Conservation (phyloP, 176 grass and related monocot species). For the Coix lacrymajobi region DNA sequence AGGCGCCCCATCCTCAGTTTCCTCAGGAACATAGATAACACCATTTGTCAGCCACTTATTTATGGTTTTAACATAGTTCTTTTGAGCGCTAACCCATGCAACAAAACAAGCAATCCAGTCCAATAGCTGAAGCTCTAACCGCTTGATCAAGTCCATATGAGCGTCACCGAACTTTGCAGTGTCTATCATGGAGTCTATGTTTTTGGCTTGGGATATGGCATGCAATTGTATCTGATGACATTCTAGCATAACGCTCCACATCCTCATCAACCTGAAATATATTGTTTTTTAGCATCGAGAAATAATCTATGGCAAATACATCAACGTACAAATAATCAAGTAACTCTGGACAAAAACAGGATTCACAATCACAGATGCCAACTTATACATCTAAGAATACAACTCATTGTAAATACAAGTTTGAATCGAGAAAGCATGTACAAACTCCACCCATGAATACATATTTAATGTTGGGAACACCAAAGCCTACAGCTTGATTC, state of each 20-base stretch:
- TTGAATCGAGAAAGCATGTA: neutral
- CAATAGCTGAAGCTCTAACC: conserved; percentile 57
- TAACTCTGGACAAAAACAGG: neutral
- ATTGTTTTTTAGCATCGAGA: neutral
- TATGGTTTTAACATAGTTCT: conserved; percentile 54
- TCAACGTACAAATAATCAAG: neutral
- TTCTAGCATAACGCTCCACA: conserved; percentile 80
- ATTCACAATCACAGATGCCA: neutral
- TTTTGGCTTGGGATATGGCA: conserved; percentile 83
- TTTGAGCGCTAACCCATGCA: conserved; percentile 73
- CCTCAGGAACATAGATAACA: conserved; percentile 66
- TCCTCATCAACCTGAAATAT: conserved; percentile 65
- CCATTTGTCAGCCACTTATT: conserved; percentile 73
- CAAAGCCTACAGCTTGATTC: neutral
- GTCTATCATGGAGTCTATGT: conserved; percentile 65
- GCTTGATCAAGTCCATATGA: conserved; percentile 61
- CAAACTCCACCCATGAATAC: neutral
- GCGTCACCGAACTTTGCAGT: conserved; percentile 52
- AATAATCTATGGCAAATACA: conserved; percentile 11
- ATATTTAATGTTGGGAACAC: neutral
- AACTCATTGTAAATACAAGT: neutral
- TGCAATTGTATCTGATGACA: conserved; percentile 87
- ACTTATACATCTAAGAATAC: neutral
- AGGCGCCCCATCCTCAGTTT: conserved; percentile 76
- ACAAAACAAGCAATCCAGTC: conserved; percentile 77